A percentile compares a stretch with the other conserved stretches of the same genome.
Evolutionary conservation across 202 grass and related monocot species (phyloP).

Genomic region (Saccharum hybrid): DNA sequence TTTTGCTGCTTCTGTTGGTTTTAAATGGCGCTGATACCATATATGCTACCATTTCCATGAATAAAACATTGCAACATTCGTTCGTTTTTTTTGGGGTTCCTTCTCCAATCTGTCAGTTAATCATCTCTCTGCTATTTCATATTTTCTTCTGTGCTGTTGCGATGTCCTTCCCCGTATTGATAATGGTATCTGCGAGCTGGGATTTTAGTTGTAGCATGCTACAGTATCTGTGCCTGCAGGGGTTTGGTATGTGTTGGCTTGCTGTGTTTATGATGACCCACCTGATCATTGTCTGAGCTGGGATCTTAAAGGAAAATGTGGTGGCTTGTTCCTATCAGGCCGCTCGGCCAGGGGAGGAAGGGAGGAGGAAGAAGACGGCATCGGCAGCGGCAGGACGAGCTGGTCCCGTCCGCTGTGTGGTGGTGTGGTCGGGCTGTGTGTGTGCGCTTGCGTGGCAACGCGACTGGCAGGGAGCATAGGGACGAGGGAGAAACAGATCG

Average conservation of each 20-base stretch:
- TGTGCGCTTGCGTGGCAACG: not conserved
- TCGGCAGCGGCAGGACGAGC: not conserved
- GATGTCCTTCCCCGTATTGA: not conserved
- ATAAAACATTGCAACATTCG: conserved; percentile 74
- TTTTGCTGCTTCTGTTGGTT: conserved; percentile 62
- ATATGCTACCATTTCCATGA: conserved; percentile 66
- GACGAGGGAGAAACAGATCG: not conserved
- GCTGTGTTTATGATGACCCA: not conserved
- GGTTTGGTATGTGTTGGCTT: not conserved
- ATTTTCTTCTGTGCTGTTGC: not conserved
- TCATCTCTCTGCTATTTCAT: not conserved
- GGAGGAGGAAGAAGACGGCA: not conserved
- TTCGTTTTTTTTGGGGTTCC: conserved; percentile 11
- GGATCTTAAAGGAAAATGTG: not conserved
- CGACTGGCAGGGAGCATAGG: not conserved
- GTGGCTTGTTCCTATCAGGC: not conserved
- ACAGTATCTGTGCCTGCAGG: not conserved
- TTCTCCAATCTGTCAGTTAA: conserved; percentile 4
- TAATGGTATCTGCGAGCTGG: not conserved
- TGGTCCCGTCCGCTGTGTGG: not conserved
- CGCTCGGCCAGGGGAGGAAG: not conserved
- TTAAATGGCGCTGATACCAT: conserved; percentile 56
- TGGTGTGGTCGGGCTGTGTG: not conserved
- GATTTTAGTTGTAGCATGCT: not conserved
- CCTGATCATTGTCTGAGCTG: not conserved